phyloP scores from a whole-genome alignment of 2,329 filamentous ascomycete species.

The Trichoderma atroviride region DNA sequence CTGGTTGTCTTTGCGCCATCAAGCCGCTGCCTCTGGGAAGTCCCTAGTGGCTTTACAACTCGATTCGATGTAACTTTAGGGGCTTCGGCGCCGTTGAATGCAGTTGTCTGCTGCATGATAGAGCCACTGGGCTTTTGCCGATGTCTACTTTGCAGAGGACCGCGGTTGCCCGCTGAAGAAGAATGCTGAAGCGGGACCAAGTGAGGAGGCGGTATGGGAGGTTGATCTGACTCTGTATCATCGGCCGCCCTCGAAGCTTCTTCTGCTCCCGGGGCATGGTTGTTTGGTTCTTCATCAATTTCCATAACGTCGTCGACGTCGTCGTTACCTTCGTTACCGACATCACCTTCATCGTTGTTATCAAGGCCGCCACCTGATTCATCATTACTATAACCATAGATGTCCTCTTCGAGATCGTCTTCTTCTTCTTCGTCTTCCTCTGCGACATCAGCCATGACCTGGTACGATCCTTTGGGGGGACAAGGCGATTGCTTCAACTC shows the following conservation, averaged over 20 bases:
- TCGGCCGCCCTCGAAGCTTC: neutral
- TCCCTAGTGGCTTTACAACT: neutral
- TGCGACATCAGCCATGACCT: conserved; percentile 16
- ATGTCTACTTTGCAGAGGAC: conserved; percentile 34
- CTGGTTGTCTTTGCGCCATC: neutral
- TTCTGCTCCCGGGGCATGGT: neutral
- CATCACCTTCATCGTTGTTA: conserved; percentile 39
- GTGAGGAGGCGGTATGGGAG: conserved; percentile 51
- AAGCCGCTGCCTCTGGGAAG: neutral
- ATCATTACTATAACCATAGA: conserved; percentile 37
- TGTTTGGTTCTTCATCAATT: conserved; percentile 34
- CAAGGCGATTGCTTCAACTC: conserved; percentile 36
- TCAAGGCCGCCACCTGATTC: conserved; percentile 48
- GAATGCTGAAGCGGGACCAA: conserved; percentile 57
- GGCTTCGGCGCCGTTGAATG: conserved; percentile 27
- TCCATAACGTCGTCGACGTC: conserved; percentile 46
- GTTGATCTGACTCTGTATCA: conserved; percentile 46
- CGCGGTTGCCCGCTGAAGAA: conserved; percentile 53
- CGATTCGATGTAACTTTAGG: neutral
- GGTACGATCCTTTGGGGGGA: conserved; percentile 29
- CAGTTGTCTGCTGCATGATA: conserved; percentile 48
- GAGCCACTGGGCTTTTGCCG: conserved; percentile 46
- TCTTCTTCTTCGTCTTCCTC: conserved; percentile 29
- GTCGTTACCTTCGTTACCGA: conserved; percentile 47
- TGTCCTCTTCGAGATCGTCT: conserved; percentile 26